Percentiles rank a stretch among this genome's conserved stretches.
Evolutionary conservation across 768 basidiomycete species (phyloP).

Genomic region (Tubosaeta brunneosetosa): DNA sequence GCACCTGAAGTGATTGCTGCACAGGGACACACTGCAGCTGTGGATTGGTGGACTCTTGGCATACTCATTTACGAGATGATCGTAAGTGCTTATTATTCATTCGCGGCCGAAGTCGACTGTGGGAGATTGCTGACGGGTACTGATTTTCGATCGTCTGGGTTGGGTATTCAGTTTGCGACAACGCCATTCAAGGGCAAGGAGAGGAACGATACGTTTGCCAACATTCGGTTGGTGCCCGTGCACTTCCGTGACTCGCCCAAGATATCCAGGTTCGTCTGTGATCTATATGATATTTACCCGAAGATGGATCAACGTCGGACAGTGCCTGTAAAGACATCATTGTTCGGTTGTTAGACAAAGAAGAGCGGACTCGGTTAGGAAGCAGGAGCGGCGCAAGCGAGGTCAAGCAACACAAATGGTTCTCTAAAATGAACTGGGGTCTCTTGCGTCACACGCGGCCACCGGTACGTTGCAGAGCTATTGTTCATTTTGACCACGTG

Average conservation of each 20-base stretch:
- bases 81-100: conserved; percentile 50
- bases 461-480: conserved; percentile 56
- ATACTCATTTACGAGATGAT: conserved; percentile 99
- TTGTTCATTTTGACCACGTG: conserved; percentile 10
- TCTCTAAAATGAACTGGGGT: conserved; percentile 94
- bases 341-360: conserved; percentile 84
- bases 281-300: background rate
- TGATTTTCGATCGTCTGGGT: conserved; percentile 20
- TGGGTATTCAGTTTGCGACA: conserved; percentile 75
- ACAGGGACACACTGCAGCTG: conserved; percentile 94
- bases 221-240: conserved; percentile 85
- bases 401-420: conserved; percentile 99
- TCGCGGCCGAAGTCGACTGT: conserved; percentile 11
- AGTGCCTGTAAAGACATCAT: conserved; percentile 89
- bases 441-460: conserved; percentile 87
- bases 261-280: conserved; percentile 58
- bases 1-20: conserved; percentile 98
- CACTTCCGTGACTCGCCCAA: conserved; percentile 83
- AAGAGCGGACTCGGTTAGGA: conserved; percentile 82
- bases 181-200: conserved; percentile 98
- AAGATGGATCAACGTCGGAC: conserved; percentile 14
- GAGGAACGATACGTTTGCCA: conserved; percentile 93
- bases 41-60: conserved; percentile 99
- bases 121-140: conserved; percentile 32
- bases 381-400: conserved; percentile 95